Evolutionary conservation across 2,329 filamentous ascomycete genomes (phyloP).

Genomic region (Spiromastix sp.): DNA sequence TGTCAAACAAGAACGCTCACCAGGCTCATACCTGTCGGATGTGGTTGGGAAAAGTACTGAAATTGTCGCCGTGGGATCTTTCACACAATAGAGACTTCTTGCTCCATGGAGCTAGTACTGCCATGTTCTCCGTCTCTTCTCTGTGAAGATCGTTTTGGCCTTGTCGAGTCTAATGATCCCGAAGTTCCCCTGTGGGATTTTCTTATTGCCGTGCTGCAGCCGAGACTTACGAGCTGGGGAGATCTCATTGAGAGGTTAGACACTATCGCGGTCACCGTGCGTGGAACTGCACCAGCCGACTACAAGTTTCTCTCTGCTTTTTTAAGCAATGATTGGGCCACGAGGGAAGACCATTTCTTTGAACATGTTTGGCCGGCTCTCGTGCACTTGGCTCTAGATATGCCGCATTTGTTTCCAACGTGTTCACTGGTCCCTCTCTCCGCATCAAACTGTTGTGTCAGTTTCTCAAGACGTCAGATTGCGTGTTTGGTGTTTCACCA

Average conservation of each 20-base stretch:
- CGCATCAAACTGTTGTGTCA: slow-evolving; percentile 2
- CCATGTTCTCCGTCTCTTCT: slow-evolving; percentile 6
- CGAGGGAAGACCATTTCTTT: slow-evolving; percentile 6
- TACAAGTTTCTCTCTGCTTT: slow-evolving; percentile 7
- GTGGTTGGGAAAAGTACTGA: too few species aligned
- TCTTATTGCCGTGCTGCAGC: slow-evolving; percentile 1
- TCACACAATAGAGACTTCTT: too few species aligned
- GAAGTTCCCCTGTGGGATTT: slow-evolving; percentile 8
- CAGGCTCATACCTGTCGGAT: too few species aligned
- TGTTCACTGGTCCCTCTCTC: slow-evolving; percentile 4
- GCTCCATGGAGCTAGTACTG: too few species aligned
- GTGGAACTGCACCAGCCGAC: slow-evolving; percentile 1
- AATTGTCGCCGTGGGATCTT: too few species aligned
- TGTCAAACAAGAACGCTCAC: too few species aligned
- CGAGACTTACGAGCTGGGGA: not conserved
- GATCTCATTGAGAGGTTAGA: slow-evolving; percentile 7
- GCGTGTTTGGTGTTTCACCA: slow-evolving; percentile 8
- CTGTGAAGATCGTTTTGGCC: slow-evolving; percentile 8
- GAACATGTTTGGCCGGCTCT: slow-evolving; percentile 4
- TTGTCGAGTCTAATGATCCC: slow-evolving; percentile 5
- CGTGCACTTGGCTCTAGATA: slow-evolving; percentile 7
- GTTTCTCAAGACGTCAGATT: slow-evolving; percentile 7
- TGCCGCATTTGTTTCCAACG: slow-evolving; percentile 7
- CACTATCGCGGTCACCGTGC: slow-evolving; percentile 5
- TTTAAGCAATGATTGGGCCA: slow-evolving; percentile 4